phyloP scores from a whole-genome alignment of 225 moss, liverwort and hornwort species.

The Pseudisothecium myosuroides region DNA sequence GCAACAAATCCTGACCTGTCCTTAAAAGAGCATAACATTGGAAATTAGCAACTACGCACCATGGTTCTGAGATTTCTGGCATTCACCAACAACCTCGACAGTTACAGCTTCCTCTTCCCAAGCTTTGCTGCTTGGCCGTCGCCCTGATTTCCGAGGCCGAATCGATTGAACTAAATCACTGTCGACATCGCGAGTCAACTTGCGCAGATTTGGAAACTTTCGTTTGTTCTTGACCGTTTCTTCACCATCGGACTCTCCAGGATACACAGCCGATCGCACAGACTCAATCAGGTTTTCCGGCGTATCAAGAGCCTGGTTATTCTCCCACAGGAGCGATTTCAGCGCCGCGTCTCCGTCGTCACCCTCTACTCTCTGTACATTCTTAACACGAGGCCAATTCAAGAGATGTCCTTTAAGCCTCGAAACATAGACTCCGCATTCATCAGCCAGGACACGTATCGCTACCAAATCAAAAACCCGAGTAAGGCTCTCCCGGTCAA shows the following conservation, averaged over 20 bases:
- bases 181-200: conserved; percentile 13
- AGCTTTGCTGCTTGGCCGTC: neutral
- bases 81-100: conserved; percentile 8
- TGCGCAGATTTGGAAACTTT: conserved; percentile 18
- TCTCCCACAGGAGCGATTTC: conserved; percentile 35
- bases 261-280: conserved; percentile 40
- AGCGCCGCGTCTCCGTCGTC: conserved; percentile 67
- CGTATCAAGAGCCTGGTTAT: neutral
- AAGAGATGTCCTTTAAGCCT: conserved; percentile 58
- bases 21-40: neutral
- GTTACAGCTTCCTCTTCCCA: conserved; percentile 40
- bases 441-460: conserved; percentile 50
- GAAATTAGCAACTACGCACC: neutral
- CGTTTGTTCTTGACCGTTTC: neutral
- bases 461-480: conserved; percentile 55
- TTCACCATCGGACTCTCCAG: neutral
- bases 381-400: conserved; percentile 88
- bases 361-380: conserved; percentile 57
- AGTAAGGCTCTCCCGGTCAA: conserved; percentile 62
- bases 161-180: conserved; percentile 1
- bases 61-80: neutral
- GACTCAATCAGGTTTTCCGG: conserved; percentile 19
- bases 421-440: conserved; percentile 28
- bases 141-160: neutral
- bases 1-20: neutral